phyloP scores from a whole-genome alignment of 768 basidiomycete species.

The Collybiopsis confluens region DNA sequence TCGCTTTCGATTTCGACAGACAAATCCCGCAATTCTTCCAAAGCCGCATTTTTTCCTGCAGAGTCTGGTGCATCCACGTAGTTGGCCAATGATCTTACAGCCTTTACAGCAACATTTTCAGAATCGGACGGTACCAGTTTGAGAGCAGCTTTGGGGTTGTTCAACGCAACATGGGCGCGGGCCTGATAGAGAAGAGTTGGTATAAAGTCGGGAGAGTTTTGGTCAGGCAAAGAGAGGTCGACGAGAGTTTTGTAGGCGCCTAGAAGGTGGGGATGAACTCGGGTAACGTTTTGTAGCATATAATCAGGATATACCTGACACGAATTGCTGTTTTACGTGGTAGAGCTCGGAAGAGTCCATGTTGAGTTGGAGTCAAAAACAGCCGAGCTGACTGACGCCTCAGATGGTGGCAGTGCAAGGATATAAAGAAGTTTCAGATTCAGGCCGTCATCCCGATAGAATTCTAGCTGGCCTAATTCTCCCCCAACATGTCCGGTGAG shows the following conservation, averaged over 20 bases:
- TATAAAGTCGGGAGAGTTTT: conserved; percentile 58
- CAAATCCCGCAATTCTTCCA: conserved; percentile 83
- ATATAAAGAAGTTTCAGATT: neutral
- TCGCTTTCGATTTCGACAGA: conserved; percentile 84
- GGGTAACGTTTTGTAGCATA: neutral
- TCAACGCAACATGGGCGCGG: conserved; percentile 71
- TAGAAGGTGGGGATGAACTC: conserved; percentile 15
- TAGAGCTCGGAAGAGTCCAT: conserved; percentile 65
- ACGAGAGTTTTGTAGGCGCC: conserved; percentile 69
- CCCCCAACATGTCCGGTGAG: conserved; percentile 15
- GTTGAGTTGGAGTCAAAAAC: conserved; percentile 8
- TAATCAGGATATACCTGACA: conserved; percentile 45
- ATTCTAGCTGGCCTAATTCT: conserved; percentile 27
- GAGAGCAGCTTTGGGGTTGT: conserved; percentile 52
- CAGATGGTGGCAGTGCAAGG: neutral
- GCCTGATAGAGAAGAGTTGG: conserved; percentile 73
- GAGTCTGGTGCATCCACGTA: conserved; percentile 48
- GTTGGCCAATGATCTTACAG: conserved; percentile 69
- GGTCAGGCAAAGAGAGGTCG: conserved; percentile 50
- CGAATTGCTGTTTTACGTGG: conserved; percentile 72
- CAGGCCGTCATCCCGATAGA: conserved; percentile 4
- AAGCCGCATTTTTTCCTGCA: conserved; percentile 46
- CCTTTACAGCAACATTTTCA: conserved; percentile 66
- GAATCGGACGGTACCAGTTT: conserved; percentile 51
- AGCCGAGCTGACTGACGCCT: conserved; percentile 15